These are phyloP conservation scores for Rhizoclosmatium sp. DNA, from an alignment of 192 early-diverging fungal genomes.

Conservation along the genomic window DNA sequence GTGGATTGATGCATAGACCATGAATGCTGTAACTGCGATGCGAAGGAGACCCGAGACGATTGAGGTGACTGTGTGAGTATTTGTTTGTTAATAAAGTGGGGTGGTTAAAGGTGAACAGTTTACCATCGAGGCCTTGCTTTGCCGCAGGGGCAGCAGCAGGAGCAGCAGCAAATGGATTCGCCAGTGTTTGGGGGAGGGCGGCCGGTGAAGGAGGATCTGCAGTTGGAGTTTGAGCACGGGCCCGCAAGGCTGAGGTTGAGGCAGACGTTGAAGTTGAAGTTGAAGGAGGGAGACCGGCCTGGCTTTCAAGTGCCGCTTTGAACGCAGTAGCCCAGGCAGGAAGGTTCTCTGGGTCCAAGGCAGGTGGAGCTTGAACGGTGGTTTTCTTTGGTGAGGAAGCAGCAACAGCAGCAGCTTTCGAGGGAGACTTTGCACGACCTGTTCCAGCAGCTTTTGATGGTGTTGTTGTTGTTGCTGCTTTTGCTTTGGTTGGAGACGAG, in stretches of 20 bases:
- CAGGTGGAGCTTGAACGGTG: not conserved
- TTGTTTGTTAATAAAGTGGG: not conserved
- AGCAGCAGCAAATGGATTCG: not conserved
- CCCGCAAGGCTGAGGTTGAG: not conserved
- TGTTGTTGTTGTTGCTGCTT: not conserved
- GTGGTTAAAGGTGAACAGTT: not conserved
- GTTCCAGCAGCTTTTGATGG: not conserved
- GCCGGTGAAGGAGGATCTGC: not conserved
- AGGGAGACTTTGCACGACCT: not conserved
- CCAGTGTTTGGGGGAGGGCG: not conserved
- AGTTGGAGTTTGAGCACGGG: not conserved
- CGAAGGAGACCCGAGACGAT: conserved; percentile 10
- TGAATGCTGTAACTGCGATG: not conserved
- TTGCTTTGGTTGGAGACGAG: not conserved
- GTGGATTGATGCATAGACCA: not conserved
- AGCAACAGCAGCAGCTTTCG: not conserved
- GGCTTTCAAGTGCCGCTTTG: no score
- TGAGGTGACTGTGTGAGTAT: not conserved
- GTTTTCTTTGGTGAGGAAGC: not conserved
- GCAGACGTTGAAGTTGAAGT: no score
- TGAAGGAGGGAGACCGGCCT: no score
- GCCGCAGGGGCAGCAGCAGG: not conserved
- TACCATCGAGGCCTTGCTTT: not conserved
- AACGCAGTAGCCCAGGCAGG: no score
- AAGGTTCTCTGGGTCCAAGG: not conserved